Evolutionary conservation across 306 rosid genomes (phyloP).

Genomic region (Cucumis hystrix): DNA sequence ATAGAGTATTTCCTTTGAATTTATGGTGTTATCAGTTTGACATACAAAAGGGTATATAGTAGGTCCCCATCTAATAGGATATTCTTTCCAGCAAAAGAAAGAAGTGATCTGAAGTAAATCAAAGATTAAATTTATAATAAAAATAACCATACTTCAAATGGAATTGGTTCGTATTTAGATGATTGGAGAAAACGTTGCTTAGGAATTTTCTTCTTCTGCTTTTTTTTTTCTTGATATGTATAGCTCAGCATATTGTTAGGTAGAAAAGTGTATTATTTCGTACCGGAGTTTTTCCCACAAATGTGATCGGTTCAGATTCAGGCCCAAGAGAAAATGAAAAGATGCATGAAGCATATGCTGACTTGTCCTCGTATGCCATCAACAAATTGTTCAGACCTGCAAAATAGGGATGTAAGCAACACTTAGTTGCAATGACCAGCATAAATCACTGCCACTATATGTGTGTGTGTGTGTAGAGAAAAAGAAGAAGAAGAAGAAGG

Average conservation of each 20-base stretch:
- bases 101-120: background rate
- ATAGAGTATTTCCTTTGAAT: background rate
- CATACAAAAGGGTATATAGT: background rate
- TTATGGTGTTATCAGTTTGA: background rate
- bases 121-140: background rate
- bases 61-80: background rate
- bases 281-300: constrained; percentile 84
- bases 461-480: too few relatives aligned
- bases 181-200: background rate
- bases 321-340: constrained; percentile 73
- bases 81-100: background rate
- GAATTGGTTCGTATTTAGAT: background rate
- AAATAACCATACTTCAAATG: background rate
- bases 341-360: constrained; percentile 77
- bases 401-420: constrained; percentile 10
- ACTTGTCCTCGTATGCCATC: constrained; percentile 89
- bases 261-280: background rate
- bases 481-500: too few relatives aligned
- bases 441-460: background rate
- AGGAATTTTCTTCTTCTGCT: too few relatives aligned
- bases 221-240: too few relatives aligned
- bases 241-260: background rate
- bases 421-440: background rate
- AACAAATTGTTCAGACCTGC: constrained; percentile 85
- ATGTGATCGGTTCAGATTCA: constrained; percentile 53